phyloP scores from a whole-genome alignment of 345 rosid species.

The Gossypium arboreum region DNA sequence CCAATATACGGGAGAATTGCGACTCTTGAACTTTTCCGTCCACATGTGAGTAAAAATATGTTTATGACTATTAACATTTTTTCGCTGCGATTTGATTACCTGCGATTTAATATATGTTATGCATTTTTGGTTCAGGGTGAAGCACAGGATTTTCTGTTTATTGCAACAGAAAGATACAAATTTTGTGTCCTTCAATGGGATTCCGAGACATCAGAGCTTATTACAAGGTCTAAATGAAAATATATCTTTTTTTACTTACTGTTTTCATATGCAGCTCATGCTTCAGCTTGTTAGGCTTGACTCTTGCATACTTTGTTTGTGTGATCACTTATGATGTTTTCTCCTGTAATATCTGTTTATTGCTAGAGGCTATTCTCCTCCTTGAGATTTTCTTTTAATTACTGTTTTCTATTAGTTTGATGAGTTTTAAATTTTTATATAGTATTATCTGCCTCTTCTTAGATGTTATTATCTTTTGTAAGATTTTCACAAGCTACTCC shows the following conservation, averaged over 20 bases:
- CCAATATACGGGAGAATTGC: constrained; percentile 96
- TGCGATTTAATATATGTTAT: neutral
- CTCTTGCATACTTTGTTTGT: neutral
- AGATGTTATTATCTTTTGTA: neutral
- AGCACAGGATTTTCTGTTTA: constrained; percentile 79
- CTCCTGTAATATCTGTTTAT: neutral
- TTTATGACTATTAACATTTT: neutral
- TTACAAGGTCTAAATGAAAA: constrained; percentile 54
- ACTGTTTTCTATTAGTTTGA: neutral
- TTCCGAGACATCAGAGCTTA: constrained; percentile 69
- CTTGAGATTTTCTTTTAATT: neutral
- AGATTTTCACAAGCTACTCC: neutral
- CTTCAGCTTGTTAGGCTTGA: neutral
- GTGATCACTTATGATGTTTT: neutral
- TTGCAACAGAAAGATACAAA: constrained; percentile 86
- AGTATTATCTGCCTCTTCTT: neutral
- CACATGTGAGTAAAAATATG: constrained; percentile 61
- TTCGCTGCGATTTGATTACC: neutral
- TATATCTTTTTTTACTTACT: neutral
- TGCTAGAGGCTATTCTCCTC: neutral
- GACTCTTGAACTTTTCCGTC: constrained; percentile 83
- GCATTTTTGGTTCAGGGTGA: constrained; percentile 63
- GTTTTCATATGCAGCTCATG: neutral
- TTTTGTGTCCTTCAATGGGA: constrained; percentile 97
- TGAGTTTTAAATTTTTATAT: neutral